Conservation (phyloP, 1,284 basidiomycete genomes). For the Boletus smithii region DNA sequence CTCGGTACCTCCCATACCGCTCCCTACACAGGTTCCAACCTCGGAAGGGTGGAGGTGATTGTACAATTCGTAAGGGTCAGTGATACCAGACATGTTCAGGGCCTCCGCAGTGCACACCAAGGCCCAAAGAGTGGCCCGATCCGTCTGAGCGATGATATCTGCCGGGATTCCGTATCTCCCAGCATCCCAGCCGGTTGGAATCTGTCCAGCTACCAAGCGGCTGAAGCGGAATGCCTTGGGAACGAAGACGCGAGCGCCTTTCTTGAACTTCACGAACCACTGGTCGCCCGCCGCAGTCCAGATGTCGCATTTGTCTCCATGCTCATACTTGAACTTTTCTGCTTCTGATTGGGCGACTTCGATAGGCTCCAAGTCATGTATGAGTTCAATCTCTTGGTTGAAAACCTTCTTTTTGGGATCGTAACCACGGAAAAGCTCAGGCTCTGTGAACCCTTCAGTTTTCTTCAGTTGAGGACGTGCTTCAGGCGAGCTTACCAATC, state of each 20-base stretch:
- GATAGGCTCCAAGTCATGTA: slow-evolving; percentile 94
- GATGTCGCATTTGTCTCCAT: slow-evolving; percentile 94
- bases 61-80: slow-evolving; percentile 96
- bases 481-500: slow-evolving; percentile 63
- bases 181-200: slow-evolving; percentile 96
- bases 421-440: slow-evolving; percentile 95
- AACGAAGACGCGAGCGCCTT: slow-evolving; percentile 89
- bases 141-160: slow-evolving; percentile 93
- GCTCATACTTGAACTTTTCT: slow-evolving; percentile 93
- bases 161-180: slow-evolving; percentile 97
- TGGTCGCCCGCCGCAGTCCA: slow-evolving; percentile 89
- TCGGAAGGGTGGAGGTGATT: slow-evolving; percentile 96
- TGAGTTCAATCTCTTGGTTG: slow-evolving; percentile 95
- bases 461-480: background rate
- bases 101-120: slow-evolving; percentile 93
- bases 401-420: slow-evolving; percentile 97
- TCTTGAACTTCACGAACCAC: slow-evolving; percentile 98
- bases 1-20: slow-evolving; percentile 95
- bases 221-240: slow-evolving; percentile 96
- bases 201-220: slow-evolving; percentile 91
- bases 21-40: slow-evolving; percentile 88
- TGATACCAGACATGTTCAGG: slow-evolving; percentile 94
- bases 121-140: slow-evolving; percentile 96
- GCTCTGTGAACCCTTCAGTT: slow-evolving; percentile 56
- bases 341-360: slow-evolving; percentile 92